Conservation (phyloP, 192 early-diverging fungal species). For the Mortierella claussenii region DNA sequence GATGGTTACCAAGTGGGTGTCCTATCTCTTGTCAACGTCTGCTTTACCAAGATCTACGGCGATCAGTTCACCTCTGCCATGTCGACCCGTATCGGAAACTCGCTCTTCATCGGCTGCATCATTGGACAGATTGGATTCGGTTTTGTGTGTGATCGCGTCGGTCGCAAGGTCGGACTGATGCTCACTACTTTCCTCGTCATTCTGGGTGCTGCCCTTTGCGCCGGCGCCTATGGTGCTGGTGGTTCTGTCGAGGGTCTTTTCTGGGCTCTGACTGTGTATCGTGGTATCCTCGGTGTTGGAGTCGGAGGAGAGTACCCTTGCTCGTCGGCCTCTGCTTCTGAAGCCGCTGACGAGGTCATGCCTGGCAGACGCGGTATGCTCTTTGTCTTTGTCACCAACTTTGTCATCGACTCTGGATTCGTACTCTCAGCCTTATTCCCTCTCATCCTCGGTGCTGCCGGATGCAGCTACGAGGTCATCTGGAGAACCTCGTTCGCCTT, state of each 20-base stretch:
- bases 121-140: constrained; percentile 66
- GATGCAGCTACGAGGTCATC: constrained; percentile 52
- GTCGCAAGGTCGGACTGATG: constrained; percentile 64
- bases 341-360: constrained; percentile 61
- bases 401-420: constrained; percentile 60
- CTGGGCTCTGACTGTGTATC: constrained; percentile 59
- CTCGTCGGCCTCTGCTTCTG: constrained; percentile 62
- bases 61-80: constrained; percentile 43
- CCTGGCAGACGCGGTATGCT: constrained; percentile 58
- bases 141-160: constrained; percentile 60
- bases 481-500: constrained; percentile 68
- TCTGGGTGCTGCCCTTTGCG: constrained; percentile 57
- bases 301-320: constrained; percentile 67
- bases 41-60: constrained; percentile 58
- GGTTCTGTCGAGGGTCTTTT: constrained; percentile 53
- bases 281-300: constrained; percentile 59
- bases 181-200: constrained; percentile 60
- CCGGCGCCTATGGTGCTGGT: constrained; percentile 49
- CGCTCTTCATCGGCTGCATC: constrained; percentile 62
- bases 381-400: constrained; percentile 59
- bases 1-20: constrained; percentile 68
- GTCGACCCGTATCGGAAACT: constrained; percentile 59
- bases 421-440: constrained; percentile 56
- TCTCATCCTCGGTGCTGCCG: constrained; percentile 60
- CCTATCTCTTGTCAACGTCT: constrained; percentile 60